A percentile compares a stretch with the other conserved stretches of the same genome.
These are phyloP conservation scores for Salmacisia buchloeana DNA, from an alignment of 1,284 basidiomycete species.

Conservation along the genomic window DNA sequence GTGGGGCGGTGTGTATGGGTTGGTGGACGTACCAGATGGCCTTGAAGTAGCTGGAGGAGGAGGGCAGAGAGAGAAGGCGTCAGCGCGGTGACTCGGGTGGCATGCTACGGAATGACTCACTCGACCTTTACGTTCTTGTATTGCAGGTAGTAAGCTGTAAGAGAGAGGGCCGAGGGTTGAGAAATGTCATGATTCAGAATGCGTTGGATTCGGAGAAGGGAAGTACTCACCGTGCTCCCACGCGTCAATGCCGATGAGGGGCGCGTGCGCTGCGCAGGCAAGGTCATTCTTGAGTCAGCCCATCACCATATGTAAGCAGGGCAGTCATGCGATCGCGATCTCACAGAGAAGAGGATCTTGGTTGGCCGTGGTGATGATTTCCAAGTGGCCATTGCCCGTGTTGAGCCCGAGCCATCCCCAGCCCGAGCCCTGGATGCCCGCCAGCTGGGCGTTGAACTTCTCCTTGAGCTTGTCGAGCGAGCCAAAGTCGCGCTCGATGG, in stretches of 20 bases:
- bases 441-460: conserved; percentile 32
- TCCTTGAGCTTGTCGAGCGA: conserved; percentile 39
- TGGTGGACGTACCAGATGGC: conserved; percentile 43
- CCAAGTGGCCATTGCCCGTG: conserved; percentile 34
- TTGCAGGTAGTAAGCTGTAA: conserved; percentile 23
- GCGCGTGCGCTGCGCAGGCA: conserved; percentile 36
- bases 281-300: not conserved
- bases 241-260: conserved; percentile 47
- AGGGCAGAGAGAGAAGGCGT: not conserved
- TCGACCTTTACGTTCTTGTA: conserved; percentile 48
- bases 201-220: conserved; percentile 15
- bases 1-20: too few species aligned
- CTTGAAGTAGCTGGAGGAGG: conserved; percentile 42
- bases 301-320: not conserved
- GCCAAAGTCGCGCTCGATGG: conserved; percentile 48
- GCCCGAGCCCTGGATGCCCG: conserved; percentile 45
- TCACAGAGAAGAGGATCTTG: conserved; percentile 47
- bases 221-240: conserved; percentile 41
- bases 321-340: conserved; percentile 4
- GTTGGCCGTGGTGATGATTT: conserved; percentile 46
- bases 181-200: not conserved
- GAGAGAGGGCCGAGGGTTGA: not conserved
- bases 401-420: conserved; percentile 49
- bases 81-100: not conserved
- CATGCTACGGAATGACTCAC: conserved; percentile 1